Percentiles rank a stretch among this genome's conserved stretches.
Evolutionary conservation across 352 stramenopile species (phyloP).

Genomic region (Globisporangium takayamanum): DNA sequence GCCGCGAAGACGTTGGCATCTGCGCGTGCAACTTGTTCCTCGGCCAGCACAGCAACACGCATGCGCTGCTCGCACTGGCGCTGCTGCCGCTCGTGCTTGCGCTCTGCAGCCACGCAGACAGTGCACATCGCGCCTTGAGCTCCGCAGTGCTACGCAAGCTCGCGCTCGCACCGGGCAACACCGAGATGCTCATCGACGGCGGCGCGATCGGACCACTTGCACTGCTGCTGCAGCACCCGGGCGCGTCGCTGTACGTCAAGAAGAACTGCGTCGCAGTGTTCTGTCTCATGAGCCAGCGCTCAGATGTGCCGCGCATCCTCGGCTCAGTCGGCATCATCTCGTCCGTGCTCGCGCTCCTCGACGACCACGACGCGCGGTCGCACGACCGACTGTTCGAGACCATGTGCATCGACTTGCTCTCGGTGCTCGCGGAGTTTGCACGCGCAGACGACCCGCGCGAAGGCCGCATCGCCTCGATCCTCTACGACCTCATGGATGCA

Average conservation of each 20-base stretch:
- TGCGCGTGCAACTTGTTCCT: slow-evolving; percentile 67
- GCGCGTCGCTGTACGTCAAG: slow-evolving; percentile 36
- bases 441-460: slow-evolving; percentile 45
- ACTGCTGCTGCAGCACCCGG: slow-evolving; percentile 30
- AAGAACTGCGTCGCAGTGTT: slow-evolving; percentile 69
- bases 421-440: slow-evolving; percentile 51
- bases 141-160: slow-evolving; percentile 63
- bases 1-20: slow-evolving; percentile 44
- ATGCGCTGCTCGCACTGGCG: slow-evolving; percentile 32
- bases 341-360: slow-evolving; percentile 44
- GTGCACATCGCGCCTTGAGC: slow-evolving; percentile 32
- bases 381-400: slow-evolving; percentile 30
- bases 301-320: slow-evolving; percentile 33
- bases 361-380: slow-evolving; percentile 17
- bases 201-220: slow-evolving; percentile 44
- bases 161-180: slow-evolving; percentile 62
- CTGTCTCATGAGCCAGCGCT: slow-evolving; percentile 45
- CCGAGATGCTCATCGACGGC: slow-evolving; percentile 46
- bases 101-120: slow-evolving; percentile 23
- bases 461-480: slow-evolving; percentile 40
- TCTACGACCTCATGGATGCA: slow-evolving; percentile 54
- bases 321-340: slow-evolving; percentile 53
- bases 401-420: slow-evolving; percentile 68
- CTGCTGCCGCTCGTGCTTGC: slow-evolving; percentile 54
- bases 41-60: slow-evolving; percentile 47